phyloP scores from a whole-genome alignment of 306 rosid genomes.

The Prinsepia uniflora region DNA sequence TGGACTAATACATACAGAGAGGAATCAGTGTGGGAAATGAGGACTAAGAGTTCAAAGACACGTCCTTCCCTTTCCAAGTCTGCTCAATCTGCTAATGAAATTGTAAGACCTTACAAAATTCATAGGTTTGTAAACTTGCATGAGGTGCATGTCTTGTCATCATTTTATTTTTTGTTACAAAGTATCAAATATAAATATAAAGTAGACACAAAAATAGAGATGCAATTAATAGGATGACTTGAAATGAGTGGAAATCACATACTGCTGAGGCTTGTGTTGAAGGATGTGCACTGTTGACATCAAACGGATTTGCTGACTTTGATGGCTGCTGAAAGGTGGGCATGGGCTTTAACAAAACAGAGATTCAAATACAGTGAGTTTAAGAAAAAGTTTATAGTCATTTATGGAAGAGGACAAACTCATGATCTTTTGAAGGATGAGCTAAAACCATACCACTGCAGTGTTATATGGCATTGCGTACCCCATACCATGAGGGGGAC shows the following conservation, averaged over 20 bases:
- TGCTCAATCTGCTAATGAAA: neutral
- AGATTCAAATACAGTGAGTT: conserved; percentile 26
- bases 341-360: conserved; percentile 50
- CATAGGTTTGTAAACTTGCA: neutral
- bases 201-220: neutral
- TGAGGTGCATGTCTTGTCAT: neutral
- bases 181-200: neutral
- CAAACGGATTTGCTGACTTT: conserved; percentile 79
- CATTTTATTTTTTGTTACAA: neutral
- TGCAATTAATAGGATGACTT: conserved; percentile 18
- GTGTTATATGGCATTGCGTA: conserved; percentile 55
- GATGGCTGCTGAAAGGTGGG: conserved; percentile 51
- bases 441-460: conserved; percentile 47
- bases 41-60: conserved; percentile 1
- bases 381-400: conserved; percentile 19
- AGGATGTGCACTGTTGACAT: conserved; percentile 43
- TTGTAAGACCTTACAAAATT: neutral
- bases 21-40: neutral
- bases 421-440: conserved; percentile 17
- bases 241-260: conserved; percentile 32
- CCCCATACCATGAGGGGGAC: conserved; percentile 66
- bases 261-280: conserved; percentile 56
- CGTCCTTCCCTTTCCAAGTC: neutral
- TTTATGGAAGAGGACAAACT: conserved; percentile 15
- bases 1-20: neutral